Percentiles rank a stretch among this genome's conserved stretches.
phyloP scores from a whole-genome alignment of 2,329 filamentous ascomycete species.

The Penicillium fuscoglaucum region DNA sequence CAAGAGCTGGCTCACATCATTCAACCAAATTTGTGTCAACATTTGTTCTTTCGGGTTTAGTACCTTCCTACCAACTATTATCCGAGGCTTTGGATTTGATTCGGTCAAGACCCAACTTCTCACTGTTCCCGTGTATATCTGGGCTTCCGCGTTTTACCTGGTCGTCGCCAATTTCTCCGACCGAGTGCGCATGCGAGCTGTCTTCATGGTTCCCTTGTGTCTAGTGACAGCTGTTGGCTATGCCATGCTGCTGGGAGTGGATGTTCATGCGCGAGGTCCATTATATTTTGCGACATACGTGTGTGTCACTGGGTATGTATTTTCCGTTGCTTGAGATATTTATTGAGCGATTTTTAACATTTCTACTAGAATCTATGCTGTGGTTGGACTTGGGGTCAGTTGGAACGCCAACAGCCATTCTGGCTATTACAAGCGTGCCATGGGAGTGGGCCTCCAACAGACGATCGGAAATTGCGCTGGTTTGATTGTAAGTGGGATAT shows the following conservation, averaged over 20 bases:
- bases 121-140: constrained; percentile 18
- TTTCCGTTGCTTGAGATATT: background rate
- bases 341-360: background rate
- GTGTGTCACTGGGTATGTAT: constrained; percentile 16
- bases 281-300: constrained; percentile 18
- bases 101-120: constrained; percentile 35
- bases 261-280: constrained; percentile 9
- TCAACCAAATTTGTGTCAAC: constrained; percentile 48
- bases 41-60: constrained; percentile 51
- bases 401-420: constrained; percentile 19
- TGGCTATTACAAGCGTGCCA: constrained; percentile 16
- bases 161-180: constrained; percentile 15
- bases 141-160: constrained; percentile 16
- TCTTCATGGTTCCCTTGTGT: constrained; percentile 15
- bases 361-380: constrained; percentile 10
- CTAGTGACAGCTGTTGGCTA: constrained; percentile 15
- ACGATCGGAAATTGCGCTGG: constrained; percentile 16
- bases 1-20: constrained; percentile 28
- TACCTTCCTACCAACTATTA: constrained; percentile 54
- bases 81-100: constrained; percentile 48
- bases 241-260: constrained; percentile 15
- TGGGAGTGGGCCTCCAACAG: constrained; percentile 16
- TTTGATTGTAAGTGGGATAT: constrained; percentile 12
- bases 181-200: constrained; percentile 13
- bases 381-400: constrained; percentile 14